Evolutionary conservation across 1,284 basidiomycete genomes (phyloP).

Genomic region (Fistulina hepatica): DNA sequence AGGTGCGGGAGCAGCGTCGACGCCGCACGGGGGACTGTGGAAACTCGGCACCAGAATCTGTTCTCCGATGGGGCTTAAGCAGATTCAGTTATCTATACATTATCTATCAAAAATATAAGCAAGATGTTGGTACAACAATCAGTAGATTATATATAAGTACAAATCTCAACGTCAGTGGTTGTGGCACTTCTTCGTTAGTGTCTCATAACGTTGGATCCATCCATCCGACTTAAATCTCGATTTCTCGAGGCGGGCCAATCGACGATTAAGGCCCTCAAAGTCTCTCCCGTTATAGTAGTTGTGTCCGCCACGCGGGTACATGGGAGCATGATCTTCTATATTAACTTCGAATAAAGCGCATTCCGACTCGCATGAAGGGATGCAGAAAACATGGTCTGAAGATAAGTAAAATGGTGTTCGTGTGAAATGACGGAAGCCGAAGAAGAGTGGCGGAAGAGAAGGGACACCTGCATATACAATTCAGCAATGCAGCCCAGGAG

Average conservation of each 20-base stretch:
- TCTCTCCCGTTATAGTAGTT: slow-evolving; percentile 49
- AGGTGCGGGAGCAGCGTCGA: too few species aligned
- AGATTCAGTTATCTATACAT: too few species aligned
- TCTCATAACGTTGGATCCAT: slow-evolving; percentile 24
- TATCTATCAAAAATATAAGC: too few species aligned
- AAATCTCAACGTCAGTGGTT: too few species aligned
- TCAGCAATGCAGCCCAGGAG: slow-evolving; percentile 1
- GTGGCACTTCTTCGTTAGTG: too few species aligned
- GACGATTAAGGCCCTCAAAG: slow-evolving; percentile 33
- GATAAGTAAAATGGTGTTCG: slow-evolving; percentile 35
- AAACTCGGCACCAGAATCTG: too few species aligned
- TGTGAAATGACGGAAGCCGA: slow-evolving; percentile 44
- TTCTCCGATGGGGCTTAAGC: too few species aligned
- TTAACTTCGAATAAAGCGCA: slow-evolving; percentile 31
- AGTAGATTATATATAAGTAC: too few species aligned
- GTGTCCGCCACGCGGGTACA: slow-evolving; percentile 40
- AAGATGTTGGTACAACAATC: too few species aligned
- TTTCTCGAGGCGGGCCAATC: slow-evolving; percentile 33
- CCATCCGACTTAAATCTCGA: slow-evolving; percentile 21
- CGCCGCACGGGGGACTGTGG: too few species aligned
- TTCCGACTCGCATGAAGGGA: slow-evolving; percentile 35
- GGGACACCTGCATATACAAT: slow-evolving; percentile 32
- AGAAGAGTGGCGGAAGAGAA: slow-evolving; percentile 33
- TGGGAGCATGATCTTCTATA: slow-evolving; percentile 17
- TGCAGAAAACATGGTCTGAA: slow-evolving; percentile 33